Evolutionary conservation across 768 basidiomycete genomes (phyloP).

Genomic region (Mrakia blollopis): DNA sequence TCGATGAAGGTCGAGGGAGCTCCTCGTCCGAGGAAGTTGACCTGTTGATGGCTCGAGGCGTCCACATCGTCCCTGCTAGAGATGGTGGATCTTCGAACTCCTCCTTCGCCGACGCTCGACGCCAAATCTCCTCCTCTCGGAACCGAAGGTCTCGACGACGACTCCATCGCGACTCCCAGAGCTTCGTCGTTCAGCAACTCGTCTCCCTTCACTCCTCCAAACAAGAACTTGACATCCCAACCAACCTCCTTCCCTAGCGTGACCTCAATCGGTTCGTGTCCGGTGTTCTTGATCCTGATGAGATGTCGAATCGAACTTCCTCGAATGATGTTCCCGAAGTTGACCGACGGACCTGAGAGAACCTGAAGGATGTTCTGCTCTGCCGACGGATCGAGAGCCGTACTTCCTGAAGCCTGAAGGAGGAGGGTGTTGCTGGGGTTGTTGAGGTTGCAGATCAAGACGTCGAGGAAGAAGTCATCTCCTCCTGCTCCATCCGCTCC

Average conservation of each 20-base stretch:
- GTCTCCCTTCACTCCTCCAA: constrained; percentile 37
- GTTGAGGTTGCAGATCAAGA: constrained; percentile 40
- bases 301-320: constrained; percentile 41
- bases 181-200: constrained; percentile 40
- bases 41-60: too few relatives aligned
- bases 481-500: constrained; percentile 13
- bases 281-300: constrained; percentile 41
- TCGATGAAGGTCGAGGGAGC: neutral
- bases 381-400: constrained; percentile 31
- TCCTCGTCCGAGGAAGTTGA: constrained; percentile 4
- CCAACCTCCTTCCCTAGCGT: constrained; percentile 38
- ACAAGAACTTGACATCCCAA: constrained; percentile 39
- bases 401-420: constrained; percentile 36
- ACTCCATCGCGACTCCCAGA: constrained; percentile 12
- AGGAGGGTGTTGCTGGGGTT: constrained; percentile 39
- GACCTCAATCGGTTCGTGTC: constrained; percentile 40
- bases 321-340: constrained; percentile 41
- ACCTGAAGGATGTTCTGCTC: constrained; percentile 38
- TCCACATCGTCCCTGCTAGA: neutral
- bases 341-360: constrained; percentile 38
- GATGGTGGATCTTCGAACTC: neutral
- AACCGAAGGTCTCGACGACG: neutral
- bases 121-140: neutral
- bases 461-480: constrained; percentile 39
- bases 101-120: neutral